A percentile compares a stretch with the other conserved stretches of the same genome.
These are phyloP conservation scores for Globisporangium spinosum DNA, from an alignment of 352 stramenopile species.

Conservation along the genomic window DNA sequence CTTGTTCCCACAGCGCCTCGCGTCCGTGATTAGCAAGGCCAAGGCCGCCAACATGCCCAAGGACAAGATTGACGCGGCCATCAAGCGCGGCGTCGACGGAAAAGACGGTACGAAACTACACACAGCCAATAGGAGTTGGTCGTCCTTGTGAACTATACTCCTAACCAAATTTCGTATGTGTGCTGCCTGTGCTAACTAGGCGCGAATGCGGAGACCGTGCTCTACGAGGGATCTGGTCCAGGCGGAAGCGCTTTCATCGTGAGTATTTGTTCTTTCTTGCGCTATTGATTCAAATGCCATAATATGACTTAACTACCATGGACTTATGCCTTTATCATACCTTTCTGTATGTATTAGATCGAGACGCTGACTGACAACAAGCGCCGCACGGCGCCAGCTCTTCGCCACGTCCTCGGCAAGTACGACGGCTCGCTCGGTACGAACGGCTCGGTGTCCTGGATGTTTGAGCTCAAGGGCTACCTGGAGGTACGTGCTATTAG, in stretches of 20 bases:
- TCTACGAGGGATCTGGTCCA: constrained; percentile 78
- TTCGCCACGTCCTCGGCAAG: constrained; percentile 76
- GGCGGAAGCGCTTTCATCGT: constrained; percentile 74
- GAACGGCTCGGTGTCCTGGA: constrained; percentile 80
- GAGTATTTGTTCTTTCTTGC: neutral
- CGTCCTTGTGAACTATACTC: neutral
- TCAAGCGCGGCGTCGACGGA: constrained; percentile 78
- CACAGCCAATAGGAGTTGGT: no score
- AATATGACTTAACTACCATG: neutral
- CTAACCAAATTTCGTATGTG: neutral
- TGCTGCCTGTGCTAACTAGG: constrained; percentile 16
- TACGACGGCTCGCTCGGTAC: constrained; percentile 59
- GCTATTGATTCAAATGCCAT: neutral
- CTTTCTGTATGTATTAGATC: constrained; percentile 35
- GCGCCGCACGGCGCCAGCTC: constrained; percentile 68
- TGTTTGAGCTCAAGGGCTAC: constrained; percentile 85
- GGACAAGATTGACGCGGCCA: constrained; percentile 77
- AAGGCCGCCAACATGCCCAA: constrained; percentile 84
- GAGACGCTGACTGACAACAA: constrained; percentile 86
- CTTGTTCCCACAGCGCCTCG: constrained; percentile 26
- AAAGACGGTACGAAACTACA: constrained; percentile 46
- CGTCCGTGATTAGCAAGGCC: constrained; percentile 59
- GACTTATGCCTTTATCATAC: neutral
- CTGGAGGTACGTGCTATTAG: constrained; percentile 41
- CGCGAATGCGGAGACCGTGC: constrained; percentile 63